Evolutionary conservation across 208 protist species (phyloP), one percentile per base, ranked within the genome.

Genomic region (Acanthamoeba castellanii): DNA sequence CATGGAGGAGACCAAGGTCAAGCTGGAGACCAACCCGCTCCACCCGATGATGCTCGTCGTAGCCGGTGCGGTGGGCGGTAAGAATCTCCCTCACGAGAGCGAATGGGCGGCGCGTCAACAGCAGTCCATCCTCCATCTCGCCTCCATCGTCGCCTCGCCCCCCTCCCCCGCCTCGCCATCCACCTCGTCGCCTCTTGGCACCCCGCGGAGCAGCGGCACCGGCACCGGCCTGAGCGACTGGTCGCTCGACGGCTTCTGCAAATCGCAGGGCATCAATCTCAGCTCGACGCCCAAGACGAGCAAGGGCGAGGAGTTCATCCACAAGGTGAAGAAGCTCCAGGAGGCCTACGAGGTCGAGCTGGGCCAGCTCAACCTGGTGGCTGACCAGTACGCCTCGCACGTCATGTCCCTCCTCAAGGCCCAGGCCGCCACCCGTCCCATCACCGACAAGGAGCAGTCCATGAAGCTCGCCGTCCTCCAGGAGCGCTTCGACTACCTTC

Each of bases 311-410:
- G 81, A 88, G 81, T 88, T 88, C 81, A 59, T 88, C 81, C 30
- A 88, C 14, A 88, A 88, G 52, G 81, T 88, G 81, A 88, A 88
- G 81, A 88, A 88, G 81, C 50, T 88, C 30, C 81, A 88, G 50
- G 81, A 88, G 52, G 81, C 81, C 30, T 88, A 88, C 50, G 81
- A 88, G 47, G 50, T 88, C 25, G 81, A 88, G 52, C 47, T 88
- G 25, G 52, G n/a, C n/a, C 81, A 88, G 50, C 81, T 88, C 81
- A 88, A 88, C 50, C 45, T 88, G 2, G 81, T 88, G 18, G 81
- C 81, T 47, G 81, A 88, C 81, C 42, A 88, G 81, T 88, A 88
- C 50, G 81, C 81, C 50, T n/a, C 81, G 45, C 81, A 88, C 45
- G 25, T 88, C 14, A 64, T 88, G 81, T 22, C 81, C 30, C 50